Conservation (phyloP, 768 basidiomycete species). For the Pisolithus marmoratus region DNA sequence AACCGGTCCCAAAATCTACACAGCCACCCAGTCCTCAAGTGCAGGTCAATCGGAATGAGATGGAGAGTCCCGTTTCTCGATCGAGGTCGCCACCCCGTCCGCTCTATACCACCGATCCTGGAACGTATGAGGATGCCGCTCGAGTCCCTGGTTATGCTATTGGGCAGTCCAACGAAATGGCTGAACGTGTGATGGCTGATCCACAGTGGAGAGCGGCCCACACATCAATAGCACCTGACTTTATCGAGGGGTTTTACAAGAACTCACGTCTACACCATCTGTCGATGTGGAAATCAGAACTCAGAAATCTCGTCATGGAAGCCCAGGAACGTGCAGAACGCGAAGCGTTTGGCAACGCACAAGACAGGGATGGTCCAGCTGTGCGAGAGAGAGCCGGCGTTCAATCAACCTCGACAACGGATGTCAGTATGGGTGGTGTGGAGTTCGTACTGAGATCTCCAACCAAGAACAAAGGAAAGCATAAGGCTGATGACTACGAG, state of each 20-base stretch:
- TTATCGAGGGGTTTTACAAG: conserved; percentile 78
- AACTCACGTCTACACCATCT: conserved; percentile 93
- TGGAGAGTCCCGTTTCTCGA: neutral
- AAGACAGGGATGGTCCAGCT: neutral
- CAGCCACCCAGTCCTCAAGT: neutral
- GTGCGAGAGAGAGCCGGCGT: neutral
- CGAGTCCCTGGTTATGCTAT: conserved; percentile 62
- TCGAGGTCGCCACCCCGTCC: conserved; percentile 13
- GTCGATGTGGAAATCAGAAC: conserved; percentile 87
- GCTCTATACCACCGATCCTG: conserved; percentile 39
- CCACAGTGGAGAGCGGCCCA: conserved; percentile 83
- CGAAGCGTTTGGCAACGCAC: conserved; percentile 13
- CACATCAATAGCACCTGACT: conserved; percentile 81
- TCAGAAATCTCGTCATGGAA: conserved; percentile 70
- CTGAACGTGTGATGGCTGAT: conserved; percentile 74
- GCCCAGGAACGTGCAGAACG: conserved; percentile 69
- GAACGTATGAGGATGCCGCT: conserved; percentile 36
- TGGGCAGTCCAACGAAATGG: conserved; percentile 62
- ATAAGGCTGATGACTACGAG: conserved; percentile 42
- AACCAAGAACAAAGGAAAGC: conserved; percentile 45
- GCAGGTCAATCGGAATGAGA: neutral
- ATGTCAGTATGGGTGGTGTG: conserved; percentile 49
- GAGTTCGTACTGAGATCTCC: conserved; percentile 47
- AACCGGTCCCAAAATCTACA: conserved; percentile 3
- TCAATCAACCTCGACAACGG: conserved; percentile 6